Conservation (phyloP, 306 rosid species). For the Dryas alaskensis region DNA sequence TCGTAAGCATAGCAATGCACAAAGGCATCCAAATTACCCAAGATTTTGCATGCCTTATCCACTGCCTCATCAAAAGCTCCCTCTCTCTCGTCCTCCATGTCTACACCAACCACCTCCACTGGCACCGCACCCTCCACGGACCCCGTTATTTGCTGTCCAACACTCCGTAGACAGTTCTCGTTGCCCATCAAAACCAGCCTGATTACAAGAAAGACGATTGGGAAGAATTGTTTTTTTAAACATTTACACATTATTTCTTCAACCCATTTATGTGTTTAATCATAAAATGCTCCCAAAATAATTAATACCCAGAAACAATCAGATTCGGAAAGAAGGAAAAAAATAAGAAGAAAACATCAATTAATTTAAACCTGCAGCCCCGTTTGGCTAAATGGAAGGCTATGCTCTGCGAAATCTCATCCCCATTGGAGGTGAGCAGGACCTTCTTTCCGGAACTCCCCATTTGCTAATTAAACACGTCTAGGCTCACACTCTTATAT, state of each 20-base stretch:
- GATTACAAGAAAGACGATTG: constrained; percentile 7
- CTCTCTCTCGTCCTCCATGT: constrained; percentile 57
- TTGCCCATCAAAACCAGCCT: constrained; percentile 86
- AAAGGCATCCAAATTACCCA: constrained; percentile 73
- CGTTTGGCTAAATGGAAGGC: constrained; percentile 66
- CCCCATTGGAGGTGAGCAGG: constrained; percentile 65
- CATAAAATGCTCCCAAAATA: constrained; percentile 1
- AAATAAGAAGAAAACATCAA: background rate
- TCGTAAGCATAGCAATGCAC: constrained; percentile 70
- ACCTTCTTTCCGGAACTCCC: constrained; percentile 46
- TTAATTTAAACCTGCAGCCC: constrained; percentile 66
- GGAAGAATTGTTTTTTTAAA: too few species aligned
- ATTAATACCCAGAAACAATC: constrained; percentile 9
- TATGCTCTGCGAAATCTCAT: constrained; percentile 57
- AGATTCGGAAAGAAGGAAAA: background rate
- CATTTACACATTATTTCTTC: too few species aligned
- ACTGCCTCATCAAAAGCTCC: constrained; percentile 53
- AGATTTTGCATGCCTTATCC: constrained; percentile 48
- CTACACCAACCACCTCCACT: constrained; percentile 54
- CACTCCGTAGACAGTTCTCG: constrained; percentile 31
- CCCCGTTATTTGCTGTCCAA: constrained; percentile 33
- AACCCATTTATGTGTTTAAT: constrained; percentile 1
- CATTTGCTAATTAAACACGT: constrained; percentile 1
- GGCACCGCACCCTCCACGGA: constrained; percentile 31
- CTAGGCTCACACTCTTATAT: background rate